Percentiles rank a stretch among this genome's conserved stretches.
Conservation (phyloP, 331 rosid species). For the Erythrophleum ivorense region DNA sequence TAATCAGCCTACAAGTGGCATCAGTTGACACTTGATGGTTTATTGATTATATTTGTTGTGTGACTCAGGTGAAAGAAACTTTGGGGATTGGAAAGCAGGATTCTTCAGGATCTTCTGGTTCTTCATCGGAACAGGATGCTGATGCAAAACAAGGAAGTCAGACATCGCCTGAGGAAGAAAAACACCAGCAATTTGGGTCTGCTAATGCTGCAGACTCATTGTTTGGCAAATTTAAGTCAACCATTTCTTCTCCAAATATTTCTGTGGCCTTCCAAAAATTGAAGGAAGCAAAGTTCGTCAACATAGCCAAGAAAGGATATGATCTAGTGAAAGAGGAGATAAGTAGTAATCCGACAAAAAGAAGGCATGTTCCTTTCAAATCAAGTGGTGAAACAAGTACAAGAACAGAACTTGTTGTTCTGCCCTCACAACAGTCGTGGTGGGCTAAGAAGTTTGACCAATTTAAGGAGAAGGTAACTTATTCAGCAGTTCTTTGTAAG, state of each 20-base stretch:
- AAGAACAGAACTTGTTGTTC: conserved; percentile 70
- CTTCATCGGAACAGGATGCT: conserved; percentile 55
- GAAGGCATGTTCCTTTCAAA: conserved; percentile 58
- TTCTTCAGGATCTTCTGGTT: conserved; percentile 56
- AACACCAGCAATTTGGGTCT: conserved; percentile 51
- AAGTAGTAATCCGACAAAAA: conserved; percentile 63
- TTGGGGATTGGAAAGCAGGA: conserved; percentile 72
- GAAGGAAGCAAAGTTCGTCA: conserved; percentile 68
- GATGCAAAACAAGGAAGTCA: conserved; percentile 54
- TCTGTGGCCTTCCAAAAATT: conserved; percentile 70
- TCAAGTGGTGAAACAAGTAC: conserved; percentile 69
- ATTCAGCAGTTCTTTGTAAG: not conserved
- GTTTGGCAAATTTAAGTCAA: conserved; percentile 76
- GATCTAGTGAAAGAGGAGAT: conserved; percentile 83
- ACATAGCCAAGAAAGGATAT: conserved; percentile 82
- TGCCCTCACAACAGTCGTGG: conserved; percentile 68
- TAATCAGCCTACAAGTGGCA: conserved; percentile 19
- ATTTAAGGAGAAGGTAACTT: conserved; percentile 71
- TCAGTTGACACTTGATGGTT: conserved; percentile 22
- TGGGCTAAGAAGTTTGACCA: conserved; percentile 87
- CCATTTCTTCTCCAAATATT: conserved; percentile 61
- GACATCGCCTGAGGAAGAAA: conserved; percentile 55
- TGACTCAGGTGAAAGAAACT: conserved; percentile 76
- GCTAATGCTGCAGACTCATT: conserved; percentile 61
- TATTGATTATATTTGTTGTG: conserved; percentile 32